phyloP scores from a whole-genome alignment of 345 rosid species.

The Limnanthes douglasii region DNA sequence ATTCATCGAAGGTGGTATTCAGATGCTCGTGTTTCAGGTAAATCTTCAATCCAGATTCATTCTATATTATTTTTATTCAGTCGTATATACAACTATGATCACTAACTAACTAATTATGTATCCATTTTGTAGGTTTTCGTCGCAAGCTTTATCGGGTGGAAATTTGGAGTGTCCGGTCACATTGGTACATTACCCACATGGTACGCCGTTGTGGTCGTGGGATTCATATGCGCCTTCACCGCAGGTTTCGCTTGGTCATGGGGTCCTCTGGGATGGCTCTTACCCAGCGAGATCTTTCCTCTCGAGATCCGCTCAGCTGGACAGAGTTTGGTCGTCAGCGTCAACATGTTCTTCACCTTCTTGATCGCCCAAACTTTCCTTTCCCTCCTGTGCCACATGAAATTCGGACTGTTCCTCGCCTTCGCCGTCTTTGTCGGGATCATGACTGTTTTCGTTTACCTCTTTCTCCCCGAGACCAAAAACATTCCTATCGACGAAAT shows the following conservation, averaged over 20 bases:
- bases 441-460: not conserved
- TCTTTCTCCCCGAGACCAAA: not conserved
- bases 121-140: not conserved
- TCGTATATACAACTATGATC: too few relatives aligned
- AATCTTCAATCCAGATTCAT: not conserved
- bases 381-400: not conserved
- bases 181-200: constrained; percentile 13
- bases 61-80: too few relatives aligned
- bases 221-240: constrained; percentile 19
- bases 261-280: not conserved
- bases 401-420: not conserved
- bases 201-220: constrained; percentile 14
- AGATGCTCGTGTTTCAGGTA: not conserved
- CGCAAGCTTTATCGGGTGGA: not conserved
- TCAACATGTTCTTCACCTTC: not conserved
- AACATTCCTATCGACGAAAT: not conserved
- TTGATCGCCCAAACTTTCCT: not conserved
- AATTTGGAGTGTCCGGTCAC: too few relatives aligned
- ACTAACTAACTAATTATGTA: not conserved
- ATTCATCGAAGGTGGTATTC: not conserved
- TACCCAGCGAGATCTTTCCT: not conserved
- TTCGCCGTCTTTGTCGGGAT: not conserved
- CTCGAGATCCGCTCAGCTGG: not conserved
- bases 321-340: not conserved
- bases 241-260: constrained; percentile 18